Evolutionary conservation across 2,329 filamentous ascomycete genomes (phyloP).

Genomic region (Pyrenophora tritici-repentis): DNA sequence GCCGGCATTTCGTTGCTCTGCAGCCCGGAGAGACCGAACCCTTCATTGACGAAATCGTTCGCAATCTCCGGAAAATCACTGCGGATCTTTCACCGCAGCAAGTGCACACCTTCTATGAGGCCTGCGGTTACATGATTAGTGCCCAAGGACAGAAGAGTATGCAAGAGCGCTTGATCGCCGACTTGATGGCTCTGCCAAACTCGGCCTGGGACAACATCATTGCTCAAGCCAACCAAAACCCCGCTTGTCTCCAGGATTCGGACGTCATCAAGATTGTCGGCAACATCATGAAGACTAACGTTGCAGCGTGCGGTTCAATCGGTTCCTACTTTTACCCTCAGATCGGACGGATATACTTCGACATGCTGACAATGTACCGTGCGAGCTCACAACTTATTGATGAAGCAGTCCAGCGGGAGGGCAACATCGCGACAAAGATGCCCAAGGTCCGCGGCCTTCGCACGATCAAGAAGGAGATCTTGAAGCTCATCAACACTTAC

Average conservation of each 20-base stretch:
- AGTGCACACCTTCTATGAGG: slow-evolving; percentile 98
- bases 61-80: slow-evolving; percentile 94
- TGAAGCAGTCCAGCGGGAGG: slow-evolving; percentile 83
- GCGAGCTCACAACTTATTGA: slow-evolving; percentile 97
- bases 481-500: slow-evolving; percentile 97
- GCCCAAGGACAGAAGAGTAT: slow-evolving; percentile 94
- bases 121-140: slow-evolving; percentile 98
- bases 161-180: slow-evolving; percentile 87
- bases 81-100: slow-evolving; percentile 94
- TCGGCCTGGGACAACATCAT: slow-evolving; percentile 96
- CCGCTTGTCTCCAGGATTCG: slow-evolving; percentile 82
- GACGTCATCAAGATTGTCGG: slow-evolving; percentile 98
- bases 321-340: slow-evolving; percentile 98
- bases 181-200: slow-evolving; percentile 93
- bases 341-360: slow-evolving; percentile 94
- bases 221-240: slow-evolving; percentile 80
- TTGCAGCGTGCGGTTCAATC: slow-evolving; percentile 96
- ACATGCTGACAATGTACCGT: slow-evolving; percentile 99
- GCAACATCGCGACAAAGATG: slow-evolving; percentile 96
- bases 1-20: slow-evolving; percentile 93
- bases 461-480: slow-evolving; percentile 98
- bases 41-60: slow-evolving; percentile 98
- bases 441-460: slow-evolving; percentile 92
- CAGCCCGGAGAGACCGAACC: slow-evolving; percentile 94
- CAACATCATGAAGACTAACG: slow-evolving; percentile 99